Evolutionary conservation across 768 basidiomycete genomes (phyloP).

Genomic region (Xerocomus brunneocitrinus): DNA sequence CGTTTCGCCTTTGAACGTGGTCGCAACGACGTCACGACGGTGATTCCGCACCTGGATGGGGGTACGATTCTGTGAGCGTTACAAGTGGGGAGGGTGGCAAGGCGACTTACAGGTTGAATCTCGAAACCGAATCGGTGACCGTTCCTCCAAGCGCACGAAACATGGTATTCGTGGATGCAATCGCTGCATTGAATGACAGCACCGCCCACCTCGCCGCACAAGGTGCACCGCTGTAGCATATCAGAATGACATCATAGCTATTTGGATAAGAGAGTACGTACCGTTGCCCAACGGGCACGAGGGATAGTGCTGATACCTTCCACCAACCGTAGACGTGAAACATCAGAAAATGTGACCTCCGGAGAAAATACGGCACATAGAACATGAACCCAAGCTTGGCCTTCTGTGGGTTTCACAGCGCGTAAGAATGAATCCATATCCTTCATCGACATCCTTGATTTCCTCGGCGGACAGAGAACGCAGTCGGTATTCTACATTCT

Average conservation of each 20-base stretch:
- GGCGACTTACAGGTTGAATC: slow-evolving; percentile 64
- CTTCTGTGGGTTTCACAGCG: slow-evolving; percentile 86
- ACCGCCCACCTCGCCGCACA: slow-evolving; percentile 71
- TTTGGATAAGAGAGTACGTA: slow-evolving; percentile 35
- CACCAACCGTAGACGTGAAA: slow-evolving; percentile 64
- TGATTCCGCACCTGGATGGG: slow-evolving; percentile 65
- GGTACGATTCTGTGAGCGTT: neutral
- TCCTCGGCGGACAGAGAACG: slow-evolving; percentile 68
- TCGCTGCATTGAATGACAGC: slow-evolving; percentile 82
- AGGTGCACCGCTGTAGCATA: slow-evolving; percentile 55
- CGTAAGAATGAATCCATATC: slow-evolving; percentile 63
- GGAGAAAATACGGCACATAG: slow-evolving; percentile 85
- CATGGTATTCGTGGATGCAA: slow-evolving; percentile 77
- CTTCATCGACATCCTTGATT: slow-evolving; percentile 35
- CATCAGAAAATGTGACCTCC: slow-evolving; percentile 80
- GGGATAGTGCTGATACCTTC: slow-evolving; percentile 81
- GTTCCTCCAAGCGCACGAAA: slow-evolving; percentile 84
- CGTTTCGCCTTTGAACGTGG: slow-evolving; percentile 72
- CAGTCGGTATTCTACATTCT: slow-evolving; percentile 68
- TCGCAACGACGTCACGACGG: slow-evolving; percentile 59
- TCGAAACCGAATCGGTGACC: slow-evolving; percentile 91
- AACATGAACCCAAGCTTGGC: slow-evolving; percentile 88
- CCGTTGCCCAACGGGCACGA: slow-evolving; percentile 66
- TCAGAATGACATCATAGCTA: slow-evolving; percentile 6
- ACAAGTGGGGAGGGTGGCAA: neutral